These are phyloP conservation scores for Crithidia acanthocephali DNA, from an alignment of 208 protist genomes.

Conservation along the genomic window DNA sequence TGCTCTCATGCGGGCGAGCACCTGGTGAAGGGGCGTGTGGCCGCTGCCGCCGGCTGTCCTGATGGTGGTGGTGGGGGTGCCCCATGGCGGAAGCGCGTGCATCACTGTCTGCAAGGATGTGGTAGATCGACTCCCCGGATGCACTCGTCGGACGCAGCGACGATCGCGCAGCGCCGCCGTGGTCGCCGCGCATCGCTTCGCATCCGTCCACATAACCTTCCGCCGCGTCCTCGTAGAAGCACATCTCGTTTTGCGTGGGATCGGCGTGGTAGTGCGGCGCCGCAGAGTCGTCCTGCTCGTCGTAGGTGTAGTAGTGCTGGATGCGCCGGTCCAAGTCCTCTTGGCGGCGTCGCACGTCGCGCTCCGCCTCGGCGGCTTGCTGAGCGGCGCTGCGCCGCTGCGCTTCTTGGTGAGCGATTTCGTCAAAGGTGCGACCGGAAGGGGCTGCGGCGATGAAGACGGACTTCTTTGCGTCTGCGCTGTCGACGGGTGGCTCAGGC, in stretches of 20 bases:
- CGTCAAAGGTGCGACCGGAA: slow-evolving; percentile 73
- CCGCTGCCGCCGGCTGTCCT: neutral
- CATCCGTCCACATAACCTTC: no score
- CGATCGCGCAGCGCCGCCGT: slow-evolving; percentile 4
- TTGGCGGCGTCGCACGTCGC: slow-evolving; percentile 28
- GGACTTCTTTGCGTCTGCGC: slow-evolving; percentile 26
- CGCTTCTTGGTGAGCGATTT: slow-evolving; percentile 68
- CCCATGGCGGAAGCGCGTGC: neutral
- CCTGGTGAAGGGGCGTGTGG: neutral
- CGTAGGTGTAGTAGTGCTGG: slow-evolving; percentile 19
- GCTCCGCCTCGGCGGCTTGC: slow-evolving; percentile 10
- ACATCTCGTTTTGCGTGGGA: slow-evolving; percentile 1
- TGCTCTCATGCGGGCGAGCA: neutral
- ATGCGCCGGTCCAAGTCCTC: slow-evolving; percentile 27
- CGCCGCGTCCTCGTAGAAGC: slow-evolving; percentile 1
- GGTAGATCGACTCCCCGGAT: slow-evolving; percentile 58
- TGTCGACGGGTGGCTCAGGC: neutral
- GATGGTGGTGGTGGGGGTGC: no score
- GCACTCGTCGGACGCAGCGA: slow-evolving; percentile 14
- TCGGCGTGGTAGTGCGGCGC: slow-evolving; percentile 6
- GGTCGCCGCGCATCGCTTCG: neutral
- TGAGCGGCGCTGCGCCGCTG: slow-evolving; percentile 39
- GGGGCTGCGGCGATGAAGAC: slow-evolving; percentile 72
- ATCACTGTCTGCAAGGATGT: slow-evolving; percentile 24
- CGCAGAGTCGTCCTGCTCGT: neutral